Conservation (phyloP, 2,329 filamentous ascomycete genomes). For the Fusarium buharicum region DNA sequence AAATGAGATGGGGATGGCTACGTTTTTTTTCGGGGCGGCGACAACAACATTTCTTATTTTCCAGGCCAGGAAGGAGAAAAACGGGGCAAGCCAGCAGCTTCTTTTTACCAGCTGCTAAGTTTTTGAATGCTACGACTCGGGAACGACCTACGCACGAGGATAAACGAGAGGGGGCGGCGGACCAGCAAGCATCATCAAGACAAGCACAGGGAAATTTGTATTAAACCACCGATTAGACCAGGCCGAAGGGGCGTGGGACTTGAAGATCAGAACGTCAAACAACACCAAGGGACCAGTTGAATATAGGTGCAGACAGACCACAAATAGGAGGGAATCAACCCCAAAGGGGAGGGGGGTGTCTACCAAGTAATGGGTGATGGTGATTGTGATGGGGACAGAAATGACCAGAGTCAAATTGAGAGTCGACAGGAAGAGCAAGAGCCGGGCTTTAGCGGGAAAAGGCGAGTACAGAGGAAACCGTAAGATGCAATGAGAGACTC, state of each 20-base stretch:
- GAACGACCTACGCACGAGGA: conserved; percentile 40
- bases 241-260: conserved; percentile 34
- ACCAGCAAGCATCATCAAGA: conserved; percentile 39
- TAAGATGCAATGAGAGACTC: conserved; percentile 27
- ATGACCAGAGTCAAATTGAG: conserved; percentile 28
- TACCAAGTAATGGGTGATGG: conserved; percentile 31
- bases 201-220: conserved; percentile 43
- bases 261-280: conserved; percentile 14
- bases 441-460: conserved; percentile 37
- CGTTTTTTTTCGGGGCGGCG: conserved; percentile 58
- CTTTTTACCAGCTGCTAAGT: conserved; percentile 31
- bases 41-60: conserved; percentile 58
- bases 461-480: conserved; percentile 19
- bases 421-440: conserved; percentile 19
- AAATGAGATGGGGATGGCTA: conserved; percentile 61
- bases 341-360: too few species aligned
- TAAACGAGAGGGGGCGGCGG: conserved; percentile 40
- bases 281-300: conserved; percentile 16
- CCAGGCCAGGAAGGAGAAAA: conserved; percentile 57
- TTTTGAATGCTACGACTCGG: conserved; percentile 43
- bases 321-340: too few species aligned
- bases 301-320: too few species aligned
- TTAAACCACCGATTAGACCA: conserved; percentile 44
- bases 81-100: conserved; percentile 54
- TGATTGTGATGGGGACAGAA: conserved; percentile 8